A percentile compares a stretch with the other conserved stretches of the same genome.
Conservation (phyloP, 1,139 yeast species). For the Suhomyces ambrosiae region DNA sequence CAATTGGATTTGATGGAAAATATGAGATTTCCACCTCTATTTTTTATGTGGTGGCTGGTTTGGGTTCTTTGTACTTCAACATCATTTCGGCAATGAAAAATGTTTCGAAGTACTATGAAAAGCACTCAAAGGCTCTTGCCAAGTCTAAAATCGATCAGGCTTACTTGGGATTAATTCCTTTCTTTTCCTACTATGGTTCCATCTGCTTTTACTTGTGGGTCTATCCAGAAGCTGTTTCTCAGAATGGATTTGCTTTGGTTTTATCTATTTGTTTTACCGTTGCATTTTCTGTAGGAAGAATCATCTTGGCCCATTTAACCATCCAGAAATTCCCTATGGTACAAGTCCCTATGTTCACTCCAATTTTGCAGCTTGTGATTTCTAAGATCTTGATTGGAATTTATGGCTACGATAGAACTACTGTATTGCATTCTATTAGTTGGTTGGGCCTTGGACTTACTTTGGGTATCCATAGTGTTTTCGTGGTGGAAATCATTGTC, state of each 20-base stretch:
- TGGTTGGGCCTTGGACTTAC: conserved; percentile 80
- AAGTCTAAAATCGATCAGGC: conserved; percentile 45
- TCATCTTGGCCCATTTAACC: conserved; percentile 86
- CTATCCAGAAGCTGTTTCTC: conserved; percentile 53
- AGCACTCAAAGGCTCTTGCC: conserved; percentile 23
- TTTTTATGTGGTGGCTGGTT: conserved; percentile 52
- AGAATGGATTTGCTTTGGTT: conserved; percentile 58
- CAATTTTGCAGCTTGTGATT: conserved; percentile 54
- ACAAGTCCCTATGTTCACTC: conserved; percentile 72
- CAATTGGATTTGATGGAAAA: conserved; percentile 28
- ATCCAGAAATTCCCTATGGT: conserved; percentile 71
- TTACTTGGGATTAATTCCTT: conserved; percentile 68
- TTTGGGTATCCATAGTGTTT: conserved; percentile 75
- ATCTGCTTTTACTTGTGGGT: conserved; percentile 50
- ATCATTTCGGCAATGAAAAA: conserved; percentile 72
- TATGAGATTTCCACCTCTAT: conserved; percentile 40
- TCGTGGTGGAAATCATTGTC: conserved; percentile 76
- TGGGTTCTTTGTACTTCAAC: conserved; percentile 65
- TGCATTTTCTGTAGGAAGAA: conserved; percentile 87
- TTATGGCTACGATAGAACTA: conserved; percentile 41
- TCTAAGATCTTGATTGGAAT: conserved; percentile 42
- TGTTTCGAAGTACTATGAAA: conserved; percentile 56
- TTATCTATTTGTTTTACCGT: conserved; percentile 71
- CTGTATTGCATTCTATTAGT: conserved; percentile 49
- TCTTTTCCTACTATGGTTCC: conserved; percentile 61